Percentiles rank a stretch among this genome's conserved stretches.
Evolutionary conservation across 1,139 yeast species (phyloP).

Genomic region (Nakaseomyces bracarensis): DNA sequence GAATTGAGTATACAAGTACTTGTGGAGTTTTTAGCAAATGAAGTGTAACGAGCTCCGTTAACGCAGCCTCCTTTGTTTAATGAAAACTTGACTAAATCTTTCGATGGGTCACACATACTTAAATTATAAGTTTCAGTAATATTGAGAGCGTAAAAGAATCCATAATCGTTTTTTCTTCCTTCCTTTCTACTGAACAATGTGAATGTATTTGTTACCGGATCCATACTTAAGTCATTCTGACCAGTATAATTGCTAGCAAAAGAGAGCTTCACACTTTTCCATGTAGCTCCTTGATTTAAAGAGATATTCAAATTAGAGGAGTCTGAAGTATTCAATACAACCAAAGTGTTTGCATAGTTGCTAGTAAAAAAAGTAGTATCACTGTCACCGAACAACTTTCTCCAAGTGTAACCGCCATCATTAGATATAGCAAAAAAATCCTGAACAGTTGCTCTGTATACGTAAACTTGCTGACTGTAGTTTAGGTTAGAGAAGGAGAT

Average conservation of each 20-base stretch:
- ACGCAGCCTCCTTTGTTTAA: background rate
- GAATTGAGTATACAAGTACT: too few species aligned
- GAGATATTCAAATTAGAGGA: background rate
- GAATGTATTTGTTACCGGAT: too few species aligned
- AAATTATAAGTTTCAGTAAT: background rate
- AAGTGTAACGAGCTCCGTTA: background rate
- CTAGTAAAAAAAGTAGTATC: background rate
- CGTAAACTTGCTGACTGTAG: too few species aligned
- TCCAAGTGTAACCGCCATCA: background rate
- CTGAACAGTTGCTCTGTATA: background rate
- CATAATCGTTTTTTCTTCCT: background rate
- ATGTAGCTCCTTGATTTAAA: background rate
- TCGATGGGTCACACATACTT: background rate
- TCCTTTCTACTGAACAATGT: background rate
- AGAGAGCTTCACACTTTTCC: background rate
- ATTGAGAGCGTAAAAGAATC: background rate
- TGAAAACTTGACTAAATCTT: background rate
- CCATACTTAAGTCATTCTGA: too few species aligned
- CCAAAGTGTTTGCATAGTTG: background rate
- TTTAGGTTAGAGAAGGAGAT: too few species aligned
- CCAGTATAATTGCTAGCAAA: too few species aligned
- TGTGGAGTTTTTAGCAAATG: background rate
- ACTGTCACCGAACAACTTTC: background rate
- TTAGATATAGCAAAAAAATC: background rate
- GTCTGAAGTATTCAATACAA: background rate